Base-by-base conservation (phyloP, 1,139 yeast species). In the Hyphopichia buzzinii region DNA sequence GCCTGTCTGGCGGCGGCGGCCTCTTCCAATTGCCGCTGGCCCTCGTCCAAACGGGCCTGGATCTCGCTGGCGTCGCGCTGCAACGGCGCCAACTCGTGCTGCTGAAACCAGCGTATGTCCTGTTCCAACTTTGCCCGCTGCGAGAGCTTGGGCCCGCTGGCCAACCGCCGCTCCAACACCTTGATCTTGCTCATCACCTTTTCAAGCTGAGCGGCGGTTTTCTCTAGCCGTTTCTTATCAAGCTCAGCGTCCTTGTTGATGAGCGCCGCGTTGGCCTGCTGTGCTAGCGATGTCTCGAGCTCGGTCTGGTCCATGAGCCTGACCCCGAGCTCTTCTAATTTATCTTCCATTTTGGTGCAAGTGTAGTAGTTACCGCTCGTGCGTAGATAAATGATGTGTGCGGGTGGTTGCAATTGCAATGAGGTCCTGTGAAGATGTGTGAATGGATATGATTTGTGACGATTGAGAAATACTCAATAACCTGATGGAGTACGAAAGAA, bases 231-330 rank as follows among this genome's bases (percentile, higher is more conserved):
- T 44, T 81, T 84, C 39, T 72, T 64, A 48, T 92, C 98, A 31
- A 84, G 64, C 47, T 85, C 96, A 4, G 76, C 62, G 39, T 87
- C 90, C 39, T 82, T 79, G 32, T 72, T 62, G 2, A 73, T 62
- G 39, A 88, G 70, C 4, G 76, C 79, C 35, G 67, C 67, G 44
- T 81, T 80, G 1, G 96, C 97, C 59, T 77, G 67, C 33, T 68
- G 68, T 12, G 89, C 88, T 28, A 90, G 83, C 41, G 76, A 66
- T 33, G 78, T 66, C 50, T 88, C 97, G 13, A 90, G 62, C 16
- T 80, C 81, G 39, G 75, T 80, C 55, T 90, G 97, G 47, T 85
- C 89, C 42, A 87, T 78, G 4, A 84, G 65, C 49, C 67, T 67
- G 32, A 62, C 64, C 13, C 67, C 69, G 10, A 65, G 46, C 11